Conservation (phyloP, 1,139 yeast genomes). For the Kodamaea ohmeri region DNA sequence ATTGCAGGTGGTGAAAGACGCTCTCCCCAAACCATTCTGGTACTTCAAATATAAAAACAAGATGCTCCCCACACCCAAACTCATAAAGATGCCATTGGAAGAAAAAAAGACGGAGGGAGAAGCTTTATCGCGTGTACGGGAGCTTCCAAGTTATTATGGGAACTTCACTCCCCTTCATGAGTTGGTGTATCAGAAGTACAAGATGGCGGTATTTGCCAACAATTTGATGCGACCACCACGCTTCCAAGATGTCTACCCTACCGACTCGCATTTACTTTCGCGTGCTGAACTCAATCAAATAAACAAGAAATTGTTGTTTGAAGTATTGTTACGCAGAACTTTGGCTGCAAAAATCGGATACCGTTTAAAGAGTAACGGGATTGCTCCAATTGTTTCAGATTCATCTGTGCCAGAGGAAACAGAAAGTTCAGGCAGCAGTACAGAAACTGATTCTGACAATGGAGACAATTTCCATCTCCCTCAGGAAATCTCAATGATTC, state of each 20-base stretch:
- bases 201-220: slow-evolving; percentile 28
- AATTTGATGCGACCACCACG: slow-evolving; percentile 22
- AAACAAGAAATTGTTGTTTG: slow-evolving; percentile 35
- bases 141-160: not conserved
- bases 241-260: slow-evolving; percentile 32
- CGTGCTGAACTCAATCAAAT: slow-evolving; percentile 28
- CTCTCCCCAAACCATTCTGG: slow-evolving; percentile 32
- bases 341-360: slow-evolving; percentile 44
- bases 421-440: not conserved
- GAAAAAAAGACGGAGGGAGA: not conserved
- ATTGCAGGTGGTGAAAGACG: slow-evolving; percentile 23
- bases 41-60: slow-evolving; percentile 23
- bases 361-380: slow-evolving; percentile 26
- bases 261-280: slow-evolving; percentile 25
- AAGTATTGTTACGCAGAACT: slow-evolving; percentile 40
- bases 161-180: slow-evolving; percentile 10
- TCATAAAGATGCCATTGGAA: slow-evolving; percentile 9
- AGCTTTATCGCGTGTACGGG: not conserved
- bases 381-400: slow-evolving; percentile 8
- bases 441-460: not conserved
- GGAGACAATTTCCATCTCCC: too few species aligned
- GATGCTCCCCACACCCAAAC: slow-evolving; percentile 23
- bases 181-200: slow-evolving; percentile 23
- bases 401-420: slow-evolving; percentile 11
- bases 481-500: not conserved